phyloP scores from a whole-genome alignment of 176 grass and related monocot species.

The Rhynchospora pubera region DNA sequence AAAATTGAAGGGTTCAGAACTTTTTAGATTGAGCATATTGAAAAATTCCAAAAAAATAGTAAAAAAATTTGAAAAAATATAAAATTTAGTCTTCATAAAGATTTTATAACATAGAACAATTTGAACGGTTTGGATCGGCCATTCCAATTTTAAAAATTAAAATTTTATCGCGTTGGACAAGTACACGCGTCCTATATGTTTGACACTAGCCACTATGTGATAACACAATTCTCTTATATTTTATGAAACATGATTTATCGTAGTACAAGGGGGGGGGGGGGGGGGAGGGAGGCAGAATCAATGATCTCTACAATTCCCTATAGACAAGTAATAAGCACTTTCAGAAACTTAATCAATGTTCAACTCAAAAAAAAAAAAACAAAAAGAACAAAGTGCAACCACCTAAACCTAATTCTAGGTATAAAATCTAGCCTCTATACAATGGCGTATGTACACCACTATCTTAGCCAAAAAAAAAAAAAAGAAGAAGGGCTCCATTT shows the following conservation, averaged over 20 bases:
- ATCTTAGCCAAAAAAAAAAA: slow-evolving; percentile 9
- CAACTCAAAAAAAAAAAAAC: neutral
- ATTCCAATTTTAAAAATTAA: too few relatives aligned
- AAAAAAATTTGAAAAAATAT: too few relatives aligned
- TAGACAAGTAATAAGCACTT: slow-evolving; percentile 14
- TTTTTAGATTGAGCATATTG: too few relatives aligned
- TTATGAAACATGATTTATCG: neutral
- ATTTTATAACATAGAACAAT: too few relatives aligned
- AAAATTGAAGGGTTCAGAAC: too few relatives aligned
- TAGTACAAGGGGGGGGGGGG: neutral
- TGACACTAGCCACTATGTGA: too few relatives aligned
- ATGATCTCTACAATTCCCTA: slow-evolving; percentile 3
- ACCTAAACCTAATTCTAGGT: slow-evolving; percentile 26
- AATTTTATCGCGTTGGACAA: too few relatives aligned
- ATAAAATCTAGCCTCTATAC: slow-evolving; percentile 9
- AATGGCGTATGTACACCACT: slow-evolving; percentile 19
- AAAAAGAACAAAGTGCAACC: slow-evolving; percentile 2
- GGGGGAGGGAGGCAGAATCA: neutral
- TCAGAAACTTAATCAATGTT: slow-evolving; percentile 1
- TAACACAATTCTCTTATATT: neutral
- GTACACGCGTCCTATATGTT: too few relatives aligned
- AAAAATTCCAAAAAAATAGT: too few relatives aligned
- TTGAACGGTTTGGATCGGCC: too few relatives aligned
- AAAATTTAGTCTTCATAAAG: too few relatives aligned
- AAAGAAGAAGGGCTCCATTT: slow-evolving; percentile 1